Evolutionary conservation across 2,329 filamentous ascomycete species (phyloP).

Genomic region (Fusarium nygamai): DNA sequence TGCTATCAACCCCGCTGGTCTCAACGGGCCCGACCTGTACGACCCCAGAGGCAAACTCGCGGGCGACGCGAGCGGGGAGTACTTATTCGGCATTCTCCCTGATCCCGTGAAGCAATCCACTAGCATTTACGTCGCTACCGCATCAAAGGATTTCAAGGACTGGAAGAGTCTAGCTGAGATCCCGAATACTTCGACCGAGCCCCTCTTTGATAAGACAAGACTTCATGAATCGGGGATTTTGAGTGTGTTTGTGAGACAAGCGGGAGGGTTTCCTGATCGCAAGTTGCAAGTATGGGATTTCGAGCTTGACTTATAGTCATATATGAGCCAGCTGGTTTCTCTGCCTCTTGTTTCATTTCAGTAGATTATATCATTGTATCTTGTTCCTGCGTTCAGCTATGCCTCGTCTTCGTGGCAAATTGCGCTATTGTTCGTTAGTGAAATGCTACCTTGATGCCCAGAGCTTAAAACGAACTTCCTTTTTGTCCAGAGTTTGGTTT

Average conservation of each 20-base stretch:
- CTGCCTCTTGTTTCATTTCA: neutral
- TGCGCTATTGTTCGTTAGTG: too few relatives aligned
- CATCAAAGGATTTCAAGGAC: slow-evolving; percentile 3
- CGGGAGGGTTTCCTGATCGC: slow-evolving; percentile 6
- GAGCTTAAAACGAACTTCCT: neutral
- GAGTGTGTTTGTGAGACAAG: slow-evolving; percentile 26
- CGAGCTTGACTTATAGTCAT: slow-evolving; percentile 7
- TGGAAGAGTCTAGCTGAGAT: slow-evolving; percentile 18
- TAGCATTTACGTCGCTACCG: slow-evolving; percentile 14
- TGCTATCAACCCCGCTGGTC: slow-evolving; percentile 6
- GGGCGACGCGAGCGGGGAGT: slow-evolving; percentile 15
- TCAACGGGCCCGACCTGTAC: slow-evolving; percentile 27
- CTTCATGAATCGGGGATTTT: slow-evolving; percentile 10
- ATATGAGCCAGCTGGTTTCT: neutral
- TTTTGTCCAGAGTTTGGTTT: rapidly evolving
- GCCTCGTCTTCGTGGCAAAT: rapidly evolving
- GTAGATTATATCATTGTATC: neutral
- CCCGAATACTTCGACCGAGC: slow-evolving; percentile 21
- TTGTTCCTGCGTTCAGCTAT: neutral
- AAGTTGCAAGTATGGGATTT: slow-evolving; percentile 35
- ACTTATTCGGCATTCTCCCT: slow-evolving; percentile 16
- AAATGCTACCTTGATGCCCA: rapidly evolving
- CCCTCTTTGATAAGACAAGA: slow-evolving; percentile 15
- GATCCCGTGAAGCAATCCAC: slow-evolving; percentile 1
- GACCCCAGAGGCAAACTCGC: slow-evolving; percentile 31